Evolutionary conservation across 306 rosid species (phyloP).

Genomic region (Medicago lupulina): DNA sequence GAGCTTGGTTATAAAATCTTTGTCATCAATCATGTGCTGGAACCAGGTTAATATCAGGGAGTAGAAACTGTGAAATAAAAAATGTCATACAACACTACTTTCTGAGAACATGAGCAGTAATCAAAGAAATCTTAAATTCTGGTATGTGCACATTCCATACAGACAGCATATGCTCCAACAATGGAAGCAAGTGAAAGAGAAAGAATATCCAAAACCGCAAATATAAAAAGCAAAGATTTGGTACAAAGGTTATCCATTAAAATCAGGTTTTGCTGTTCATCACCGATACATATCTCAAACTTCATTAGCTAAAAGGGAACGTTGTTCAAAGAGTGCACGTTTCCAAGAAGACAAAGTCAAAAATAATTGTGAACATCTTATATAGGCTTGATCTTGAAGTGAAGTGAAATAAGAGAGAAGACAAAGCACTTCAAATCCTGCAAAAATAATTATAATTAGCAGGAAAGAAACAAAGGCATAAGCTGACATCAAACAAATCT

Average conservation of each 20-base stretch:
- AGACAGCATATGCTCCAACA: not conserved
- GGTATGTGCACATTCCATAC: not conserved
- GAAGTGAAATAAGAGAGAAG: conserved; percentile 92
- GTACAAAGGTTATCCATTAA: conserved; percentile 16
- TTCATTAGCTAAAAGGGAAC: conserved; percentile 17
- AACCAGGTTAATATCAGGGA: not conserved
- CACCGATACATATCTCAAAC: conserved; percentile 10
- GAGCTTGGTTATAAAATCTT: conserved; percentile 31
- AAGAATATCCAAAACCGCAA: not conserved
- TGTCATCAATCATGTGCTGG: conserved; percentile 38
- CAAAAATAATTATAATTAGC: conserved; percentile 42
- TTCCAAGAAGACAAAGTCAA: conserved; percentile 23
- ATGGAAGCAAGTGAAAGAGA: not conserved
- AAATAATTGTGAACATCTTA: conserved; percentile 41
- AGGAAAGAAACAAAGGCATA: not conserved
- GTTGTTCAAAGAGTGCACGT: conserved; percentile 31
- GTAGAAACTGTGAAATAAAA: not conserved
- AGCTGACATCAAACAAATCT: conserved; percentile 22
- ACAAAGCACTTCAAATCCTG: conserved; percentile 98
- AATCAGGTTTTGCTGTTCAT: conserved; percentile 26
- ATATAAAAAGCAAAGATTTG: conserved; percentile 13
- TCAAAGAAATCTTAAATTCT: not conserved
- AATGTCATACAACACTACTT: not conserved
- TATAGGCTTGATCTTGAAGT: conserved; percentile 97
- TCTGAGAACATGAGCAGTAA: not conserved